Conservation (phyloP, 2,329 filamentous ascomycete genomes). For the Parafenestella ontariensis region DNA sequence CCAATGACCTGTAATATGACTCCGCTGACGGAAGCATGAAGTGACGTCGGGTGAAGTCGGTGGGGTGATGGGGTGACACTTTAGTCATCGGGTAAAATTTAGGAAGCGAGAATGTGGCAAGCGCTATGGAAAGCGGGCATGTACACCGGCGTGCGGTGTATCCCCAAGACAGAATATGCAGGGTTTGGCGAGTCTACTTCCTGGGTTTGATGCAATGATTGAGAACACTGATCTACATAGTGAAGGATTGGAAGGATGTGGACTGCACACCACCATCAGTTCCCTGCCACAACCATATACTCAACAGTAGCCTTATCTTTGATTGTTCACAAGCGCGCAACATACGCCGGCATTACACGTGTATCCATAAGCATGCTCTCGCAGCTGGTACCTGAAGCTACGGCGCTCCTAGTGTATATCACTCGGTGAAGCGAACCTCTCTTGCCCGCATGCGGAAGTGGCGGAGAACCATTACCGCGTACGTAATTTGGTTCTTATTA, state of each 20-base stretch:
- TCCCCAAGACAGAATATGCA: neutral
- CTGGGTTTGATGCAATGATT: too few species aligned
- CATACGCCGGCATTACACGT: neutral
- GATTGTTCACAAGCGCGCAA: neutral
- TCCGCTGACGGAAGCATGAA: constrained; percentile 2
- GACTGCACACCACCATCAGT: neutral
- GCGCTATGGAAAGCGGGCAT: too few species aligned
- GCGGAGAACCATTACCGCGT: constrained; percentile 11
- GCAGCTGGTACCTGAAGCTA: neutral
- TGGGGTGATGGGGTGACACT: constrained; percentile 7
- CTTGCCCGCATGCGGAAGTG: constrained; percentile 7
- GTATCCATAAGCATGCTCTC: too few species aligned
- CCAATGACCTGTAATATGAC: constrained; percentile 2
- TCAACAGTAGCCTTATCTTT: neutral
- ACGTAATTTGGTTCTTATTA: constrained; percentile 9
- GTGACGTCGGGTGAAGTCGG: constrained; percentile 6
- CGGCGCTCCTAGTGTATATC: too few species aligned
- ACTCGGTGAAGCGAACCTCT: neutral
- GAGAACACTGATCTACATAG: too few species aligned
- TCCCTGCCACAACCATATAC: neutral
- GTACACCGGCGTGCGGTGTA: too few species aligned
- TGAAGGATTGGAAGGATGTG: neutral
- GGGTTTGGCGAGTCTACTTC: neutral
- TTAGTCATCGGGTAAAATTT: constrained; percentile 1
- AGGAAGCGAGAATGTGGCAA: neutral